Percentiles rank a stretch among this genome's conserved stretches.
These are phyloP conservation scores for Silene uniflora DNA, from an alignment of 148 eudicot genomes.

Conservation along the genomic window DNA sequence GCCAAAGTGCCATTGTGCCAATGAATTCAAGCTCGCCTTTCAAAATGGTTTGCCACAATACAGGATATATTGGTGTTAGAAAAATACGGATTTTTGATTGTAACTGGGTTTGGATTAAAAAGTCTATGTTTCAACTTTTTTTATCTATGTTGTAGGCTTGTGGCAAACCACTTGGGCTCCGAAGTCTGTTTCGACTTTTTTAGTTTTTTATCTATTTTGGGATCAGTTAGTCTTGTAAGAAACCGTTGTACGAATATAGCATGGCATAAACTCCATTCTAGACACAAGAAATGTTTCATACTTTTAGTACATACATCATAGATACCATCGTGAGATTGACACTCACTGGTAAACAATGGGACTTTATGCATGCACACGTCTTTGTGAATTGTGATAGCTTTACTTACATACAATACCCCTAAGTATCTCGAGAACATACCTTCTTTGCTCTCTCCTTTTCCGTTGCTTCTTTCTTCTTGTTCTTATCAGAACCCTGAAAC, in stretches of 20 bases:
- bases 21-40: neutral
- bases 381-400: neutral
- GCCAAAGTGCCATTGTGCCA: neutral
- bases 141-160: neutral
- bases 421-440: conserved; percentile 32
- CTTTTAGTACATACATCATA: too few relatives aligned
- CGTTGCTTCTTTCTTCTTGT: conserved; percentile 61
- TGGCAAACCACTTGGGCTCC: neutral
- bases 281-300: too few relatives aligned
- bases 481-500: conserved; percentile 75
- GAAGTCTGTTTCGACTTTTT: neutral
- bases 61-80: neutral
- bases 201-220: too few relatives aligned
- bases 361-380: too few relatives aligned
- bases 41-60: neutral
- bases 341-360: too few relatives aligned
- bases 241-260: too few relatives aligned
- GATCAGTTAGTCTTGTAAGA: too few relatives aligned
- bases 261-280: too few relatives aligned
- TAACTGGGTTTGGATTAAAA: neutral
- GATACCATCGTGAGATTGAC: too few relatives aligned
- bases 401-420: neutral
- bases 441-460: conserved; percentile 86
- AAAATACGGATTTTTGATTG: neutral
- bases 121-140: neutral